phyloP scores from a whole-genome alignment of 768 basidiomycete species.

The Rhodosporidiobolus odoratus region DNA sequence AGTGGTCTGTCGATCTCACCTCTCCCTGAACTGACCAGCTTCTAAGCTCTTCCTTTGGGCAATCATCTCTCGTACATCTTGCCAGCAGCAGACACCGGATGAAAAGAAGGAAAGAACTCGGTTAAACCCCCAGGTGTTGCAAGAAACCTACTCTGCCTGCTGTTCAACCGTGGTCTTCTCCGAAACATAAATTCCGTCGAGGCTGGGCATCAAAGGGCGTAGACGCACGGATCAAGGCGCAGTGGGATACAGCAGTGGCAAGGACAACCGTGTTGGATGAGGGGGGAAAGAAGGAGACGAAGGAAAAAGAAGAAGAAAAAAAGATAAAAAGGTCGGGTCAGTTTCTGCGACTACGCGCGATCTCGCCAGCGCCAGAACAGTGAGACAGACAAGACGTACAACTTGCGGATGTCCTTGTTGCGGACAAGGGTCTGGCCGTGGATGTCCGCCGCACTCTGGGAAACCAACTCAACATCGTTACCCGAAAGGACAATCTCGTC shows the following conservation, averaged over 20 bases:
- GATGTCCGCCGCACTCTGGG: slow-evolving; percentile 97
- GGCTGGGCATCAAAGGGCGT: neutral
- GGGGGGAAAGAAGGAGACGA: neutral
- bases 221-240: neutral
- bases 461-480: slow-evolving; percentile 72
- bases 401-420: slow-evolving; percentile 99
- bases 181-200: slow-evolving; percentile 45
- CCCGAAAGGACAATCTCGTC: slow-evolving; percentile 57
- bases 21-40: too few relatives aligned
- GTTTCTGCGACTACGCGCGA: neutral
- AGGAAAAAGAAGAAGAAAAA: neutral
- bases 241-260: neutral
- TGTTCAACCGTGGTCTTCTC: neutral
- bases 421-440: slow-evolving; percentile 93
- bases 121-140: too few relatives aligned
- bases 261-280: neutral
- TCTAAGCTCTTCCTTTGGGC: too few relatives aligned
- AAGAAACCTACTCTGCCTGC: too few relatives aligned
- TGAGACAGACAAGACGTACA: slow-evolving; percentile 43
- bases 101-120: too few relatives aligned
- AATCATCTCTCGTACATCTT: too few relatives aligned
- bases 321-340: neutral
- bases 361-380: neutral
- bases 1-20: too few relatives aligned
- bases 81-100: too few relatives aligned